Conservation (phyloP, 495 filamentous ascomycete species). For the Trichocladium uniseriatum region DNA sequence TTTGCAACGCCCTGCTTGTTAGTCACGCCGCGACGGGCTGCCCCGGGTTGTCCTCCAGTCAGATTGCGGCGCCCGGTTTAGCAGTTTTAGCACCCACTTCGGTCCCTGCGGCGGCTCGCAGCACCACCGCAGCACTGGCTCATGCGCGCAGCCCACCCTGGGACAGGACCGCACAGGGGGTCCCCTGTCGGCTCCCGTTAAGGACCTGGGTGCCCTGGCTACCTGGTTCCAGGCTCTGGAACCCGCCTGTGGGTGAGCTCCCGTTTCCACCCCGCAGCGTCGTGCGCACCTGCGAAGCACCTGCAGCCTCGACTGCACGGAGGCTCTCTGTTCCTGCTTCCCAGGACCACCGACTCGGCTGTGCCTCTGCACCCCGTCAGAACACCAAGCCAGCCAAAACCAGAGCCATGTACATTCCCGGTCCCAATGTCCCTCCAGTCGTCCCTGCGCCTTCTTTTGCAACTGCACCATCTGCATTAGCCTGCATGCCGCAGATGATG, state of each 20-base stretch:
- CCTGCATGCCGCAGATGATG: conserved; percentile 17
- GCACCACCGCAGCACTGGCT: neutral
- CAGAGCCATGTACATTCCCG: conserved; percentile 8
- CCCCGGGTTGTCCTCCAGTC: conserved; percentile 8
- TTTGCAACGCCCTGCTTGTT: neutral
- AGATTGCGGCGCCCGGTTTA: conserved; percentile 6
- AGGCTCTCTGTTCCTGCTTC: conserved; percentile 4
- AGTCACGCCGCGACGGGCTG: conserved; percentile 17
- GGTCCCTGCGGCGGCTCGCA: neutral
- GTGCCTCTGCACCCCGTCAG: conserved; percentile 16
- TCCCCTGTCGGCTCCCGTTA: conserved; percentile 5
- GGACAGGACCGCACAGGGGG: neutral
- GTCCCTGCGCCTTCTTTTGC: conserved; percentile 23
- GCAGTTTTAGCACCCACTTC: conserved; percentile 1
- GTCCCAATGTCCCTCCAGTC: conserved; percentile 3
- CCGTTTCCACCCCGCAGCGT: neutral
- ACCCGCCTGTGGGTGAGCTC: neutral
- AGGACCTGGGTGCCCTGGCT: neutral
- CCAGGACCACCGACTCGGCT: conserved; percentile 7
- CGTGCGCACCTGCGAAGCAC: conserved; percentile 8
- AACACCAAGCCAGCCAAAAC: conserved; percentile 9
- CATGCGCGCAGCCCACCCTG: conserved; percentile 4
- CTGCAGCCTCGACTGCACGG: neutral
- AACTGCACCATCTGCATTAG: conserved; percentile 23
- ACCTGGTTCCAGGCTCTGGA: neutral